Evolutionary conservation across 2,329 filamentous ascomycete genomes (phyloP).

Genomic region (Ambrosiella cleistominuta): DNA sequence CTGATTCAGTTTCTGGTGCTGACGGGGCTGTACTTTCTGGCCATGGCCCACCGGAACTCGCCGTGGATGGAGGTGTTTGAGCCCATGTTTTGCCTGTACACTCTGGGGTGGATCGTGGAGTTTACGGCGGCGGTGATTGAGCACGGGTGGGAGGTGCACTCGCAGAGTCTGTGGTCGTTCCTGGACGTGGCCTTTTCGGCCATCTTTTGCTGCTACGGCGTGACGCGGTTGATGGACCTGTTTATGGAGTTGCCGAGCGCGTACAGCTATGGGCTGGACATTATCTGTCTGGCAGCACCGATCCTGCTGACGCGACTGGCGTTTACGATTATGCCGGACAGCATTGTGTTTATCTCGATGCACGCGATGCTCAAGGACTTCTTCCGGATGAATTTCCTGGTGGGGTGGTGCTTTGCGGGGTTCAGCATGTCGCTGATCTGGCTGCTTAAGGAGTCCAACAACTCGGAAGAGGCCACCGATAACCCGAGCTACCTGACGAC

Average conservation of each 20-base stretch:
- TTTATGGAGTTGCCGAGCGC: slow-evolving; percentile 23
- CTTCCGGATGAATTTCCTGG: slow-evolving; percentile 45
- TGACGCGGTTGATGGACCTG: slow-evolving; percentile 40
- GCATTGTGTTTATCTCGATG: slow-evolving; percentile 57
- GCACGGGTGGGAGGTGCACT: slow-evolving; percentile 50
- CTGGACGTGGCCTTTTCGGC: slow-evolving; percentile 50
- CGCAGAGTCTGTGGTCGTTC: slow-evolving; percentile 59
- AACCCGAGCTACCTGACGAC: slow-evolving; percentile 34
- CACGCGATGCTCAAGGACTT: slow-evolving; percentile 62
- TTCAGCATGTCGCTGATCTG: slow-evolving; percentile 54
- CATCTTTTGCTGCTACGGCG: slow-evolving; percentile 45
- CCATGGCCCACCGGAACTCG: slow-evolving; percentile 43
- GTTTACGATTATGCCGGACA: slow-evolving; percentile 57
- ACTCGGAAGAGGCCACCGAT: slow-evolving; percentile 16
- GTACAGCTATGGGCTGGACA: slow-evolving; percentile 41
- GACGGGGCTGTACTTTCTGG: slow-evolving; percentile 41
- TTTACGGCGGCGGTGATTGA: slow-evolving; percentile 48
- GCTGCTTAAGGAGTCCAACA: slow-evolving; percentile 26
- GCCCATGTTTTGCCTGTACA: slow-evolving; percentile 44
- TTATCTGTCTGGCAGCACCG: slow-evolving; percentile 49
- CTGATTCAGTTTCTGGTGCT: slow-evolving; percentile 47
- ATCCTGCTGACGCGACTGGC: slow-evolving; percentile 53
- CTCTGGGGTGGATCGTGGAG: slow-evolving; percentile 49
- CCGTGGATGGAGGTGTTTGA: slow-evolving; percentile 27
- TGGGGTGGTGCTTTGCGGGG: slow-evolving; percentile 51